A percentile compares a stretch with the other conserved stretches of the same genome.
These are phyloP conservation scores for Neotropicomus parvogracilis DNA, from an alignment of 1,284 basidiomycete species.

Conservation along the genomic window DNA sequence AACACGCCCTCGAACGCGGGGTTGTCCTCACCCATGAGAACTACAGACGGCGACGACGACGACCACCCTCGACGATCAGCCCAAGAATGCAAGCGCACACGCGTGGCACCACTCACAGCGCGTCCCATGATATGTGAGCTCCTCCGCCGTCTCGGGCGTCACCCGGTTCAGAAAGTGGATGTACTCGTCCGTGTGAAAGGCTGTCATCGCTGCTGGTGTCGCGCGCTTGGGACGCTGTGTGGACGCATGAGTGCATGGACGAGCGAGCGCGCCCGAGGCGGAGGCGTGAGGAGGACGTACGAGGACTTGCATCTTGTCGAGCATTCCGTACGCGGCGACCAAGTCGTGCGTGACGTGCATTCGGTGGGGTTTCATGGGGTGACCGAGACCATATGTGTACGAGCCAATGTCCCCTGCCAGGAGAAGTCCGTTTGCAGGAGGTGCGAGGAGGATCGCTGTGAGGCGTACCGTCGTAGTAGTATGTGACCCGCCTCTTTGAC, in stretches of 20 bases:
- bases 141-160: slow-evolving; percentile 83
- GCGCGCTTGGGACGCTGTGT: slow-evolving; percentile 77
- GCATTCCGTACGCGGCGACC: slow-evolving; percentile 86
- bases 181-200: slow-evolving; percentile 98
- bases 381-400: slow-evolving; percentile 83
- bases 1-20: slow-evolving; percentile 96
- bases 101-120: slow-evolving; percentile 61
- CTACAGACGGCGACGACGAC: too few species aligned
- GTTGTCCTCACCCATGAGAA: slow-evolving; percentile 91
- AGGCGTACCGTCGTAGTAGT: slow-evolving; percentile 57
- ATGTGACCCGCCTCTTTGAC: slow-evolving; percentile 58
- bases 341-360: slow-evolving; percentile 93
- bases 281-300: slow-evolving; percentile 44
- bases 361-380: slow-evolving; percentile 94
- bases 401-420: slow-evolving; percentile 71
- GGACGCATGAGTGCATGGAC: not conserved
- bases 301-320: slow-evolving; percentile 87
- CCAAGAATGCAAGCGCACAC: not conserved
- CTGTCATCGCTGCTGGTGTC: slow-evolving; percentile 78
- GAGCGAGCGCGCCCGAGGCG: not conserved
- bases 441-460: not conserved
- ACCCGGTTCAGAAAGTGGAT: slow-evolving; percentile 87
- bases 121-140: slow-evolving; percentile 79
- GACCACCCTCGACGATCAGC: too few species aligned
- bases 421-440: slow-evolving; percentile 3